These are phyloP conservation scores for Fusarium verticillioides DNA, from an alignment of 2,329 filamentous ascomycete genomes.

Conservation along the genomic window DNA sequence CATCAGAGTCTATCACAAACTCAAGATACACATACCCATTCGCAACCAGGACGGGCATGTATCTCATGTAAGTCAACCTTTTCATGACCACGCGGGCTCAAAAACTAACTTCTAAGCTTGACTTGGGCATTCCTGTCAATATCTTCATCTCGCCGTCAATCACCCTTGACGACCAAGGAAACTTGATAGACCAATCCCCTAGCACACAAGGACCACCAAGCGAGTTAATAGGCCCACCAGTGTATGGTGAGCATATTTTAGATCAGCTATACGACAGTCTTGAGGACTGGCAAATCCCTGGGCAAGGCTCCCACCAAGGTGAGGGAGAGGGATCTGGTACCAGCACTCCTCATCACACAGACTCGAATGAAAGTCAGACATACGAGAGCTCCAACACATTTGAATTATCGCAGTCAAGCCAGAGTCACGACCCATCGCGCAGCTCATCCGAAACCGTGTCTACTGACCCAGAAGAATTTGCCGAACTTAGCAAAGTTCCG, in stretches of 20 bases:
- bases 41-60: constrained; percentile 94
- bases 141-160: constrained; percentile 96
- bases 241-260: constrained; percentile 90
- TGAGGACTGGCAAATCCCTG: constrained; percentile 79
- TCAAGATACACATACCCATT: constrained; percentile 88
- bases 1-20: constrained; percentile 90
- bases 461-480: constrained; percentile 67
- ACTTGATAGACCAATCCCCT: constrained; percentile 70
- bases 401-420: background rate
- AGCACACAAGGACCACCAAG: constrained; percentile 60
- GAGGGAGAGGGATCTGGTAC: constrained; percentile 65
- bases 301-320: constrained; percentile 65
- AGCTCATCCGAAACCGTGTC: constrained; percentile 63
- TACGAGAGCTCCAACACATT: constrained; percentile 39
- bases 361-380: constrained; percentile 57
- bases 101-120: constrained; percentile 63
- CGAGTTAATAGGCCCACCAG: constrained; percentile 79
- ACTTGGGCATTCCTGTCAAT: constrained; percentile 87
- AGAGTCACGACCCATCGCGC: constrained; percentile 53
- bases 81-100: accelerated
- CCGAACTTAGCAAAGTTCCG: constrained; percentile 75
- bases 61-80: constrained; percentile 72
- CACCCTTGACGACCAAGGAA: constrained; percentile 85
- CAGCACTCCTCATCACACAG: constrained; percentile 46
- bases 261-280: constrained; percentile 90